Evolutionary conservation across 2,329 filamentous ascomycete species (phyloP), one percentile per base, ranked within the genome.

Genomic region (Phaeosphaeriaceae sp.): DNA sequence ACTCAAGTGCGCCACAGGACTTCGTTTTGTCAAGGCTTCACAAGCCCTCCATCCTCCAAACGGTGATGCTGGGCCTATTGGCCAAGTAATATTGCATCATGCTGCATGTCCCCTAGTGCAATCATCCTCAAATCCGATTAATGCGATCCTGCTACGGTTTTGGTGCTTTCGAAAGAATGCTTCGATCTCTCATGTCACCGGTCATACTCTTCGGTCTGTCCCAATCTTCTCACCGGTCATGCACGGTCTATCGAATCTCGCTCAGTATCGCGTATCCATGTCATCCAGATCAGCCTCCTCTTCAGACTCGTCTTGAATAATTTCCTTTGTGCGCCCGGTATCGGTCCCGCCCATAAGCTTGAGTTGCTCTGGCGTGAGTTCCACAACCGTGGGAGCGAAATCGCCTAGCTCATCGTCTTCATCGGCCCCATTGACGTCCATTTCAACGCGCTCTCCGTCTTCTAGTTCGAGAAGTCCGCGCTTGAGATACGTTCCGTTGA

Each of bases 341-440:
- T 69, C 66, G 57, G 58, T 56, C 20, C 72, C 66, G 7, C 73
- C 72, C 53, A 83, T 56, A 54, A 75, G 61, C 53, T 72, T 72
- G 56, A 77, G 67, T 59, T 83, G 81, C 47, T 77, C 77, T 3
- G 78, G 70, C 17, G 80, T 81, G 59, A 84, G 62, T 41, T 89
- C 84, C 20, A 89, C 86, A 31, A 89, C 74, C 40, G 84, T 78
- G 20, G 87, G 87, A 27, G 87, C 87, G 79, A 87, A 89, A 64
- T 89, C 87, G 11, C 87, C 87, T 13, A 81, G 83, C 73, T 89
- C 87, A 51, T 89, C 86, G 20, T 88, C 86, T 66, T 86, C 85
- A 46, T 88, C 86, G 41, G 78, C 76, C 15, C 79, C 81, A 20
- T 78, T 77, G 61, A 85, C 76, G 20, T 87, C 85, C 79, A 89